Evolutionary conservation across 805 yeast genomes (phyloP).

Genomic region (Suhomyces sp.): DNA sequence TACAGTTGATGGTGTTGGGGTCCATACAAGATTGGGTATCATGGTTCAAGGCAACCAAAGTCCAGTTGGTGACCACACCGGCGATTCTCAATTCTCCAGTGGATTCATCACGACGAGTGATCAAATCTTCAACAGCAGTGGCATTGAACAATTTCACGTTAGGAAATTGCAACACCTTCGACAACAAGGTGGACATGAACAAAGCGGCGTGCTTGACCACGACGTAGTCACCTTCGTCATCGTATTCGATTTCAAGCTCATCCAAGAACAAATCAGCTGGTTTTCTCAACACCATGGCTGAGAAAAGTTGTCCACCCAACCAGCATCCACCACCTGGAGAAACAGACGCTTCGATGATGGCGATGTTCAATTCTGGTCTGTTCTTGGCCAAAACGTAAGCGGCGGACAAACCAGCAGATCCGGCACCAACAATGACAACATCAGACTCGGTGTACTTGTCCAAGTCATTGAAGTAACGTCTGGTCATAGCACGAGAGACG

Average conservation of each 20-base stretch:
- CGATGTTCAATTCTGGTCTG: slow-evolving; percentile 73
- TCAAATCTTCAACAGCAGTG: slow-evolving; percentile 76
- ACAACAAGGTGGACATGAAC: slow-evolving; percentile 68
- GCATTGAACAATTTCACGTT: slow-evolving; percentile 78
- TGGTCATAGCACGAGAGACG: slow-evolving; percentile 79
- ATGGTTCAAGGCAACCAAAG: slow-evolving; percentile 72
- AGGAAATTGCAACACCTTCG: slow-evolving; percentile 68
- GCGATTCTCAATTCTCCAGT: slow-evolving; percentile 64
- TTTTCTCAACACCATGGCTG: slow-evolving; percentile 77
- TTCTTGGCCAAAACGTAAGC: slow-evolving; percentile 72
- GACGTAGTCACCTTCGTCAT: slow-evolving; percentile 78
- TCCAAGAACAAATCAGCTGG: slow-evolving; percentile 71
- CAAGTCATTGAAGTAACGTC: slow-evolving; percentile 67
- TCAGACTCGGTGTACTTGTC: slow-evolving; percentile 76
- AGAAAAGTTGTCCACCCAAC: slow-evolving; percentile 74
- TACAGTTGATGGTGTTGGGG: slow-evolving; percentile 70
- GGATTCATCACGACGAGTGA: slow-evolving; percentile 60
- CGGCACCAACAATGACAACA: slow-evolving; percentile 75
- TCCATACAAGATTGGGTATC: slow-evolving; percentile 81
- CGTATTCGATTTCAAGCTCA: slow-evolving; percentile 63
- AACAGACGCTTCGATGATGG: slow-evolving; percentile 72
- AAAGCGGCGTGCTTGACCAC: slow-evolving; percentile 80
- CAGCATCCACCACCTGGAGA: slow-evolving; percentile 81
- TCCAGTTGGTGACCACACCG: slow-evolving; percentile 85
- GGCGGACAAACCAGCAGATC: slow-evolving; percentile 73